Percentiles rank a stretch among this genome's conserved stretches.
phyloP scores from a whole-genome alignment of 306 rosid genomes.

The Vigna reflexopilosa region DNA sequence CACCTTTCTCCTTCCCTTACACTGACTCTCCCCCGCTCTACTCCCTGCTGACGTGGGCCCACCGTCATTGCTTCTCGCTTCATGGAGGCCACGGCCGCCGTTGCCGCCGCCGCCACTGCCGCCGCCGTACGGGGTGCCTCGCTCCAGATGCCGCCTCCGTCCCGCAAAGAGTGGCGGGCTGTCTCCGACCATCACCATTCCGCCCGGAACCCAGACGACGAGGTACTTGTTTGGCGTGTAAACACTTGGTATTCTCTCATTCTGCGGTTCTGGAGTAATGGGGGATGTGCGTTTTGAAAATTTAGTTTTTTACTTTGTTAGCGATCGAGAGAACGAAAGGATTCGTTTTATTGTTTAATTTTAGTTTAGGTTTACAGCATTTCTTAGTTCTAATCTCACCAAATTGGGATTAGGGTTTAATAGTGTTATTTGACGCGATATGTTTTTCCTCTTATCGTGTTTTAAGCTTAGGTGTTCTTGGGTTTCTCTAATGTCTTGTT shows the following conservation, averaged over 20 bases:
- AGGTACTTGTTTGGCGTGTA: constrained; percentile 61
- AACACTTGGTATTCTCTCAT: constrained; percentile 51
- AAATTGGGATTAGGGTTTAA: constrained; percentile 46
- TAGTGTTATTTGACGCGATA: background rate
- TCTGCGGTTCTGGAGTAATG: constrained; percentile 13
- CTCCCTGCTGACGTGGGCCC: constrained; percentile 47
- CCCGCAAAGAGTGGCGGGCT: constrained; percentile 89
- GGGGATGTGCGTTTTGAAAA: background rate
- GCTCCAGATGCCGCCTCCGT: constrained; percentile 59
- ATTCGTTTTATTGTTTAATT: background rate
- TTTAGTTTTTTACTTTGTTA: constrained; percentile 3
- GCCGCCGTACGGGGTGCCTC: constrained; percentile 66
- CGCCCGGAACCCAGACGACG: constrained; percentile 66
- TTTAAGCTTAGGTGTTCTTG: background rate
- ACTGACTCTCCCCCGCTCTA: constrained; percentile 6
- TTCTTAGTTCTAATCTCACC: background rate
- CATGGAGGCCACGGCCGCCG: constrained; percentile 86
- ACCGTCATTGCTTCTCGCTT: constrained; percentile 43
- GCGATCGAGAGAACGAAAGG: background rate
- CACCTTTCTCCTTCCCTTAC: background rate
- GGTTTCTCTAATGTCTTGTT: constrained; percentile 13
- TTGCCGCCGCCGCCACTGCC: constrained; percentile 48
- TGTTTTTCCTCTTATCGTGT: background rate
- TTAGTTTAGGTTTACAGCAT: constrained; percentile 8
- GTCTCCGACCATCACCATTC: constrained; percentile 83